Percentiles rank a stretch among this genome's conserved stretches.
These are phyloP conservation scores for Clavispora santaluciae DNA, from an alignment of 805 yeast genomes.

Conservation along the genomic window DNA sequence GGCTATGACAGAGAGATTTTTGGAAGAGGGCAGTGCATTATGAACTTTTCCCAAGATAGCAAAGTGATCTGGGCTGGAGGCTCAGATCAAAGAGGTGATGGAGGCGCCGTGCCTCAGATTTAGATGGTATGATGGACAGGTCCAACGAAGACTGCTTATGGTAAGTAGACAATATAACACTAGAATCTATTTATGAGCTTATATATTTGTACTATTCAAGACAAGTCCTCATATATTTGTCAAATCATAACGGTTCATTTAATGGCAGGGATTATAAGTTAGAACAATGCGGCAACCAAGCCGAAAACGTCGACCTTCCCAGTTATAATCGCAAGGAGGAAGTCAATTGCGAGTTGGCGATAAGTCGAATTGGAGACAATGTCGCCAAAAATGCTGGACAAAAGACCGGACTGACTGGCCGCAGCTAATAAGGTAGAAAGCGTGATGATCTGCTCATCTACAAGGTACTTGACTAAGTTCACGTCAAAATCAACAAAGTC, in stretches of 20 bases:
- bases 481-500: slow-evolving; percentile 16
- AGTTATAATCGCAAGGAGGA: slow-evolving; percentile 9
- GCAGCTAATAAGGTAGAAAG: slow-evolving; percentile 9
- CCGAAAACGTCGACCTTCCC: slow-evolving; percentile 10
- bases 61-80: slow-evolving; percentile 60
- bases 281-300: slow-evolving; percentile 7
- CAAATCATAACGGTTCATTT: no score
- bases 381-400: slow-evolving; percentile 8
- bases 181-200: no score
- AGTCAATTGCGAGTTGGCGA: slow-evolving; percentile 9
- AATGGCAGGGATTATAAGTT: no score
- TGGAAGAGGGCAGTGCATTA: slow-evolving; percentile 75
- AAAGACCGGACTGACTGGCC: slow-evolving; percentile 11
- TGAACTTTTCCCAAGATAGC: slow-evolving; percentile 39
- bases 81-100: slow-evolving; percentile 81
- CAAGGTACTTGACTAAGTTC: slow-evolving; percentile 14
- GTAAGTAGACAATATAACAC: no score
- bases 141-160: no score
- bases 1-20: slow-evolving; percentile 43
- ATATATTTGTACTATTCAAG: no score
- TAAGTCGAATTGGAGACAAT: slow-evolving; percentile 11
- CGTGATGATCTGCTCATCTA: slow-evolving; percentile 11
- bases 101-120: slow-evolving; percentile 59
- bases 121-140: slow-evolving; percentile 10
- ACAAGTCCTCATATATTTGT: no score